These are phyloP conservation scores for Geotrichum fermentans DNA, from an alignment of 1,139 yeast species.

Conservation along the genomic window DNA sequence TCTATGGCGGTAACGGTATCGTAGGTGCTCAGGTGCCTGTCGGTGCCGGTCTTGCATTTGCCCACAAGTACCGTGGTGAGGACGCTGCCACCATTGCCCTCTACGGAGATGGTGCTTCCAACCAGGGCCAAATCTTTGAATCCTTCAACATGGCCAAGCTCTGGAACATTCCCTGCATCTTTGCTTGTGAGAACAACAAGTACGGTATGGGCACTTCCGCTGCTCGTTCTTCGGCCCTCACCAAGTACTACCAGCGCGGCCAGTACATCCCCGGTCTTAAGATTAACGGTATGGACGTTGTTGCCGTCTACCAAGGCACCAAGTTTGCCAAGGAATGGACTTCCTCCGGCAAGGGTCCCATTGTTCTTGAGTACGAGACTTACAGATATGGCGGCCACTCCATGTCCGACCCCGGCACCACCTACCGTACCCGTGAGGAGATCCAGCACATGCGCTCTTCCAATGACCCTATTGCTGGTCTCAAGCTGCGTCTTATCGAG, in stretches of 20 bases:
- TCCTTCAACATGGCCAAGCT: slow-evolving; percentile 97
- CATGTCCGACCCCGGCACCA: slow-evolving; percentile 99
- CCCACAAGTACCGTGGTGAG: slow-evolving; percentile 81
- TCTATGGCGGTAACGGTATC: slow-evolving; percentile 98
- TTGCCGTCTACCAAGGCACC: slow-evolving; percentile 93
- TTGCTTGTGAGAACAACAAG: slow-evolving; percentile 97
- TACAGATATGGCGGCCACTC: slow-evolving; percentile 99
- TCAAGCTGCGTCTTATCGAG: slow-evolving; percentile 80
- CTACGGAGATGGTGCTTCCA: slow-evolving; percentile 98
- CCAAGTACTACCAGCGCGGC: slow-evolving; percentile 97
- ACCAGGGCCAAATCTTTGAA: slow-evolving; percentile 98
- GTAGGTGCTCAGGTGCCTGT: slow-evolving; percentile 99
- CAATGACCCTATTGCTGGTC: slow-evolving; percentile 96
- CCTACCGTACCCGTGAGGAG: slow-evolving; percentile 99
- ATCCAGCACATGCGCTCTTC: slow-evolving; percentile 98
- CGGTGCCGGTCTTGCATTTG: slow-evolving; percentile 95
- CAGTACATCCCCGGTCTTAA: slow-evolving; percentile 98
- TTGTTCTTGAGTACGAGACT: slow-evolving; percentile 93
- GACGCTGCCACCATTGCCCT: slow-evolving; percentile 80
- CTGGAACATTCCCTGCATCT: slow-evolving; percentile 92
- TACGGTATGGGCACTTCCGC: slow-evolving; percentile 99
- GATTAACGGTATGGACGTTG: slow-evolving; percentile 96
- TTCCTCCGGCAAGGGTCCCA: slow-evolving; percentile 89
- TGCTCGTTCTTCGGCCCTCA: slow-evolving; percentile 90
- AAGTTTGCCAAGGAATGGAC: slow-evolving; percentile 97